A percentile compares a stretch with the other conserved stretches of the same genome.
Conservation (phyloP, 148 eudicot species). For the Dianthus caryophyllus region DNA sequence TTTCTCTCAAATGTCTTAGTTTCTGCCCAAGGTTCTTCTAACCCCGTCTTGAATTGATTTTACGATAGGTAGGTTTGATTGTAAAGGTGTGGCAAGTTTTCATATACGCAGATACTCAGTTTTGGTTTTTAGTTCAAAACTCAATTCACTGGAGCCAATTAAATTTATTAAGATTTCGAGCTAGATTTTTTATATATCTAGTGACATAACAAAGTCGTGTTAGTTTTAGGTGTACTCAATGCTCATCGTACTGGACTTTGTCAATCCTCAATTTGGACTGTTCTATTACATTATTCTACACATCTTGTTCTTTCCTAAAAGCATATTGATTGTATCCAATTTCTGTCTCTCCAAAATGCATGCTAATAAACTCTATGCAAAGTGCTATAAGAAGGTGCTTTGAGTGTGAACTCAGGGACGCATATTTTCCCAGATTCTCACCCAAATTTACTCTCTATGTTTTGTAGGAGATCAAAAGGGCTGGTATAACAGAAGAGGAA, state of each 20-base stretch:
- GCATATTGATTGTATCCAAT: not conserved
- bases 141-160: not conserved
- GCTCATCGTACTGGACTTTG: not conserved
- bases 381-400: not conserved
- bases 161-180: not conserved
- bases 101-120: not conserved
- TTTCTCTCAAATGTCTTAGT: not conserved
- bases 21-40: not conserved
- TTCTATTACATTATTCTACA: not conserved
- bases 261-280: not conserved
- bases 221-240: not conserved
- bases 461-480: conserved; percentile 53
- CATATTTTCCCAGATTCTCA: not conserved
- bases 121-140: not conserved
- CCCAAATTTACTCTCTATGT: not conserved
- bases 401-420: not conserved
- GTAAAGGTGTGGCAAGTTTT: not conserved
- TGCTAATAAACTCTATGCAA: not conserved
- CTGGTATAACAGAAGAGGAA: conserved; percentile 45
- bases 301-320: not conserved
- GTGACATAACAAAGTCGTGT: not conserved
- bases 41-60: not conserved
- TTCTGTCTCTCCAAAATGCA: not conserved
- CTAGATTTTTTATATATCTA: not conserved
- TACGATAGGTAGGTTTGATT: not conserved